Evolutionary conservation across 805 yeast species (phyloP), one percentile per base, ranked within the genome.

Genomic region (Zygotorulaspora florentina): DNA sequence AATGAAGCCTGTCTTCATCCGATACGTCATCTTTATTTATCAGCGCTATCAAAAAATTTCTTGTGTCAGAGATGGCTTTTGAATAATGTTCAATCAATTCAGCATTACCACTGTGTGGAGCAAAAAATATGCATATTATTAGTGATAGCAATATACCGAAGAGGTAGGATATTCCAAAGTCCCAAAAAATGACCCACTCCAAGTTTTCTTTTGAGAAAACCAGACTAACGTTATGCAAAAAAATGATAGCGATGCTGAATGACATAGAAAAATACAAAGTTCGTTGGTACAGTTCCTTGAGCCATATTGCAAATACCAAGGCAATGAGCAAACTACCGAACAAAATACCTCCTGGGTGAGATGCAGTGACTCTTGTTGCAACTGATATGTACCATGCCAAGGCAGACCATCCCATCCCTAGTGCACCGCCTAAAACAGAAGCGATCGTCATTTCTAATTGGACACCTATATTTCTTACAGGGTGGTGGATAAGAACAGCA

Each of bases 341-440:
- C 10, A 74, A 52, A 3, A 76, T 62, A 17, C 77, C 79, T 33
- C 79, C 79, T 50, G 68, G 75, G 30, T 72, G 72, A 8, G 61
- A 52, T 16, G 70, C 59, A 0, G 74, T 64, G 1, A 72, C 69
- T n/a, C 57, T 57, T 1, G 75, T 71, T 1, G 70, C 64, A 0
- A 65, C 63, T 3, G 78, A 67, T 1, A 76, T 56, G 42, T 61
- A 72, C 54, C 75, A 56, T 1, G 76, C 71, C 20, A 75, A 46
- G 0, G 74, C 57, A 1, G 74, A 64, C 75, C 77, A 73, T 0
- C 72, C 79, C 34, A 73, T 47, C 2, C 74, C 79, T 3, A 73
- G 42, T 0, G 66, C 62, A 1, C 64, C 57, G 1, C 80, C 80
- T 0, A 67, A 0, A 2, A 71, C 55, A 0, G 79, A 70, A 11